Conservation (phyloP, 495 filamentous ascomycete species). For the Filosporella fistucella region DNA sequence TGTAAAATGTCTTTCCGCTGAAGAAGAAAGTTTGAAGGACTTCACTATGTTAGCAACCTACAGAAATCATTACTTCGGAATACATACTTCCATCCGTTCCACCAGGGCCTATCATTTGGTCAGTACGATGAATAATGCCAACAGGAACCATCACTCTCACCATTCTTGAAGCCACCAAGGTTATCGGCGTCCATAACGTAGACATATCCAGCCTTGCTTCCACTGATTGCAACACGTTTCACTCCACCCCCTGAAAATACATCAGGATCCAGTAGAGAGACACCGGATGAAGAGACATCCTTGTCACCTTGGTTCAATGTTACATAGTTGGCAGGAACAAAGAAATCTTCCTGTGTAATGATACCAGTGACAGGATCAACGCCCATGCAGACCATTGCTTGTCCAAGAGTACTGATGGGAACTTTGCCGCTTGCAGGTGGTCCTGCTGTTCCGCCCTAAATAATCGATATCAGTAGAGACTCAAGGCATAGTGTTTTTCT, state of each 20-base stretch:
- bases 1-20: slow-evolving; percentile 31
- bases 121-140: neutral
- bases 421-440: slow-evolving; percentile 29
- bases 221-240: slow-evolving; percentile 32
- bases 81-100: slow-evolving; percentile 27
- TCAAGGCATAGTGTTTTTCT: neutral
- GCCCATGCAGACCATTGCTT: slow-evolving; percentile 28
- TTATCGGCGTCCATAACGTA: slow-evolving; percentile 40
- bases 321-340: slow-evolving; percentile 33
- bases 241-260: slow-evolving; percentile 33
- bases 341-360: slow-evolving; percentile 26
- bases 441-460: slow-evolving; percentile 14
- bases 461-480: neutral
- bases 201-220: slow-evolving; percentile 39
- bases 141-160: neutral
- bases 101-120: slow-evolving; percentile 17
- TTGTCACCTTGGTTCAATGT: slow-evolving; percentile 32
- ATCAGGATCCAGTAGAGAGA: slow-evolving; percentile 28
- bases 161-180: slow-evolving; percentile 21
- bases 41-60: neutral
- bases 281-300: slow-evolving; percentile 33
- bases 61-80: neutral
- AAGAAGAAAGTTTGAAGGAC: slow-evolving; percentile 37
- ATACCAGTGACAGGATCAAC: slow-evolving; percentile 3
- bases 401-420: slow-evolving; percentile 29